Evolutionary conservation across 2,329 filamentous ascomycete species (phyloP), one percentile per base, ranked within the genome.

Genomic region (Aspergillus terreus): DNA sequence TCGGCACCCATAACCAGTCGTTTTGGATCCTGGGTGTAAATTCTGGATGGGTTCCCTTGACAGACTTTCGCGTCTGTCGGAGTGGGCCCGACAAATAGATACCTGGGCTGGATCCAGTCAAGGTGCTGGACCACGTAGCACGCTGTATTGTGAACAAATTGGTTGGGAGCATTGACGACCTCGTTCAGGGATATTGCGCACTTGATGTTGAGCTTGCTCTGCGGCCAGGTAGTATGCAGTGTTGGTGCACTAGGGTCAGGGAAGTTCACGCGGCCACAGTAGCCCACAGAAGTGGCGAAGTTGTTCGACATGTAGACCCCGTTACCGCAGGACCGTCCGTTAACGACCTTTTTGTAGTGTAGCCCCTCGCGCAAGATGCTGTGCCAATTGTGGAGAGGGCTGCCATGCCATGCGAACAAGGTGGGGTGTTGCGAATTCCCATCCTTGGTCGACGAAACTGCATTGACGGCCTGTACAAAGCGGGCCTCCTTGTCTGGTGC

Each of bases 21-120:
- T 0, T 32, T 10, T 1, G 68, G 65, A 47, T 76, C 70, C 53
- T 77, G 75, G 4, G 52, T 46, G 44, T 72, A 73, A n/a, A 66
- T 55, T 1, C 52, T 32, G 3, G 52, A 35, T 11, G 53, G 41
- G 14, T 46, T 49, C 17, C 41, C 19, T 11, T 12, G 12, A 32
- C n/a, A 44, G 17, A 10, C n/a, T 4, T 6, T 21, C n/a, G 21
- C 11, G n/a, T 33, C 14, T 9, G 6, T 6, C 6, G n/a, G 45
- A 7, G 51, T 43, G 52, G 68, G 67, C 46, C 72, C 61, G 38
- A 88, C 82, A 58, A 96, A 88, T 1, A 96, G 77, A 68, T 95
- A 96, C 41, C 91, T 82, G 23, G 90, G 91, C 63, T 95, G 90
- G 53, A 95, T 91, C 92, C 92, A 96, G 62, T 95, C 86, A 9